A percentile compares a stretch with the other conserved stretches of the same genome.
These are phyloP conservation scores for Solanum piurae DNA, from an alignment of 257 asterid species.

Conservation along the genomic window DNA sequence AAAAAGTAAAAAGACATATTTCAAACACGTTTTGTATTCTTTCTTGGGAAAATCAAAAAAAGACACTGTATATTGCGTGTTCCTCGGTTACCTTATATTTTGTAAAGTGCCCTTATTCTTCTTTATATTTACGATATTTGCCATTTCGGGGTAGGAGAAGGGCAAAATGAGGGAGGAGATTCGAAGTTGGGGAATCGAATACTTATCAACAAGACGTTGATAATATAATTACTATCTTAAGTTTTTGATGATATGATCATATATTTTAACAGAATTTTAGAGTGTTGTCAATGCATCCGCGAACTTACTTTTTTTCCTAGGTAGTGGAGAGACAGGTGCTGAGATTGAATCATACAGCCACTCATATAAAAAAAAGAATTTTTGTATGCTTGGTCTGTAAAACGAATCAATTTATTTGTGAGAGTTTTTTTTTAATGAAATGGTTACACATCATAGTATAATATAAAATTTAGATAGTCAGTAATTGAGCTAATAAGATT, in stretches of 20 bases:
- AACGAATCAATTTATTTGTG: too few relatives aligned
- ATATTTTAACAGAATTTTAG: too few relatives aligned
- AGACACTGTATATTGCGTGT: neutral
- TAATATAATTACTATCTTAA: too few relatives aligned
- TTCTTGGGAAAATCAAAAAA: too few relatives aligned
- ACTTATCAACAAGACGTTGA: neutral
- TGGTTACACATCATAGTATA: rapidly evolving
- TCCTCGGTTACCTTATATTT: neutral
- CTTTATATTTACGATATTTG: neutral
- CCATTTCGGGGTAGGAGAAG: rapidly evolving
- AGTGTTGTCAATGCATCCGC: too few relatives aligned
- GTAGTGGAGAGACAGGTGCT: too few relatives aligned
- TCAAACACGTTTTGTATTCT: neutral
- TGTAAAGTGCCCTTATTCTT: neutral
- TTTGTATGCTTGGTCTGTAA: too few relatives aligned
- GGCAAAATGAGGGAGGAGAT: neutral
- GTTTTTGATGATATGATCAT: rapidly evolving
- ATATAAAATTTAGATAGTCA: neutral
- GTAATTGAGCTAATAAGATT: too few relatives aligned
- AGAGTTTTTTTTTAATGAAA: too few relatives aligned
- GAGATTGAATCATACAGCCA: too few relatives aligned
- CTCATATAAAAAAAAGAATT: neutral
- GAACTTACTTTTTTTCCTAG: too few relatives aligned
- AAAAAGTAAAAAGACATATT: neutral
- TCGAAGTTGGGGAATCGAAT: rapidly evolving